Percentiles rank a stretch among this genome's conserved stretches.
Evolutionary conservation across 768 basidiomycete species (phyloP).

Genomic region (Coprinopsis strossmayeri): DNA sequence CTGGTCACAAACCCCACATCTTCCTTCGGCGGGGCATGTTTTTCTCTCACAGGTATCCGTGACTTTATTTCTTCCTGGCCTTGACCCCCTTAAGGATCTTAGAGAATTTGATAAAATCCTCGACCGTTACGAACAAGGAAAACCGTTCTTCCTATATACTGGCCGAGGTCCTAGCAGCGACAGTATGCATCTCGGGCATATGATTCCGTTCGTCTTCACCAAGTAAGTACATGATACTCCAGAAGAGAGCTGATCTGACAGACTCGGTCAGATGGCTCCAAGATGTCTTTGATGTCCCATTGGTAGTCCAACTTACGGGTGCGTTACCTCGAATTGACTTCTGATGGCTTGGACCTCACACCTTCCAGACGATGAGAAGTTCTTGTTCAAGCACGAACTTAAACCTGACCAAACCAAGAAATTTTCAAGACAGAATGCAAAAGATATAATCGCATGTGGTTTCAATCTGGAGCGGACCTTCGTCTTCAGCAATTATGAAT

Average conservation of each 20-base stretch:
- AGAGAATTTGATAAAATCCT: conserved; percentile 93
- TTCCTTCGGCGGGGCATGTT: conserved; percentile 90
- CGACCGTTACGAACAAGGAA: conserved; percentile 92
- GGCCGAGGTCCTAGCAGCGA: conserved; percentile 95
- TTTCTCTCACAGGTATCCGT: conserved; percentile 85
- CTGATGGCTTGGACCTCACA: not conserved
- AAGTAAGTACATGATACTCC: conserved; percentile 50
- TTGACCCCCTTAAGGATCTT: too few relatives aligned
- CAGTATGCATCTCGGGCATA: conserved; percentile 96
- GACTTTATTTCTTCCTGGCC: conserved; percentile 16
- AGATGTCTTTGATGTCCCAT: conserved; percentile 89
- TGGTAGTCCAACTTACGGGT: conserved; percentile 96
- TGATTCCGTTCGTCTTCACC: conserved; percentile 96
- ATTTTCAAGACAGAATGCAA: conserved; percentile 83
- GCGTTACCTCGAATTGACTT: conserved; percentile 9
- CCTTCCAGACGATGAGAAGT: conserved; percentile 89
- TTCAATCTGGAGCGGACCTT: conserved; percentile 91
- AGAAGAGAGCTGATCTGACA: not conserved
- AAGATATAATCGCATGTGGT: conserved; percentile 95
- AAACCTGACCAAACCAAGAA: conserved; percentile 82
- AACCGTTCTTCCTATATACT: conserved; percentile 97
- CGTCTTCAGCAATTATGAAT: conserved; percentile 91
- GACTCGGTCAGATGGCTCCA: conserved; percentile 76
- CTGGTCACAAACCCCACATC: conserved; percentile 82
- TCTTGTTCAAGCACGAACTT: conserved; percentile 93